phyloP scores from a whole-genome alignment of 495 filamentous ascomycete species.

The Penicillium samsonianum region DNA sequence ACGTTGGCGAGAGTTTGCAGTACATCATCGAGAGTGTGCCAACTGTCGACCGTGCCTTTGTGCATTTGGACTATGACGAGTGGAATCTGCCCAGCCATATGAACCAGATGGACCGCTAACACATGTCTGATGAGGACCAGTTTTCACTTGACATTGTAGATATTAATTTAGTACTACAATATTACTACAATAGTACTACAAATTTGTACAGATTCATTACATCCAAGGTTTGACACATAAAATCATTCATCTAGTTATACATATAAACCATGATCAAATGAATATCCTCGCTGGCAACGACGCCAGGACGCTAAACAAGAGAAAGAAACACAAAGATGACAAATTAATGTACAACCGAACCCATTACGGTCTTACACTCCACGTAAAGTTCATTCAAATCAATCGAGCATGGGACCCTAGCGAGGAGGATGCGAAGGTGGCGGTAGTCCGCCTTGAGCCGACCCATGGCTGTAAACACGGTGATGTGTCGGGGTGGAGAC shows the following conservation, averaged over 20 bases:
- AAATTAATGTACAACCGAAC: conserved; percentile 17
- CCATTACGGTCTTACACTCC: neutral
- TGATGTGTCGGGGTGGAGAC: conserved; percentile 36
- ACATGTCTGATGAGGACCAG: neutral
- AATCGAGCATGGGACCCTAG: conserved; percentile 15
- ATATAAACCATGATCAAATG: conserved; percentile 17
- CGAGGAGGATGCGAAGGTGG: conserved; percentile 38
- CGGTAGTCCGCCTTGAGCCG: conserved; percentile 31
- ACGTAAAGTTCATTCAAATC: conserved; percentile 2
- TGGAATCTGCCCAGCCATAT: conserved; percentile 87
- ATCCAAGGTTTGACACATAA: conserved; percentile 14
- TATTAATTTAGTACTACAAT: neutral
- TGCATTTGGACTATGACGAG: conserved; percentile 79
- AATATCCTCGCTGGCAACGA: conserved; percentile 4
- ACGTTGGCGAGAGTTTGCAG: conserved; percentile 84
- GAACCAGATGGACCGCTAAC: conserved; percentile 55
- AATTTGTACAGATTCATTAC: neutral
- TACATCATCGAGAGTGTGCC: conserved; percentile 90
- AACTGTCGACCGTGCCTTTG: conserved; percentile 67
- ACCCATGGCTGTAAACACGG: conserved; percentile 47
- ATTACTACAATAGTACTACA: neutral
- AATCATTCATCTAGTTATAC: conserved; percentile 32
- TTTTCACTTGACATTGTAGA: neutral
- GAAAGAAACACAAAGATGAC: neutral
- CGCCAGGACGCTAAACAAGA: conserved; percentile 11